Base-by-base conservation (phyloP, 1,284 basidiomycete species). In the Ceratobasidium theobromae region DNA sequence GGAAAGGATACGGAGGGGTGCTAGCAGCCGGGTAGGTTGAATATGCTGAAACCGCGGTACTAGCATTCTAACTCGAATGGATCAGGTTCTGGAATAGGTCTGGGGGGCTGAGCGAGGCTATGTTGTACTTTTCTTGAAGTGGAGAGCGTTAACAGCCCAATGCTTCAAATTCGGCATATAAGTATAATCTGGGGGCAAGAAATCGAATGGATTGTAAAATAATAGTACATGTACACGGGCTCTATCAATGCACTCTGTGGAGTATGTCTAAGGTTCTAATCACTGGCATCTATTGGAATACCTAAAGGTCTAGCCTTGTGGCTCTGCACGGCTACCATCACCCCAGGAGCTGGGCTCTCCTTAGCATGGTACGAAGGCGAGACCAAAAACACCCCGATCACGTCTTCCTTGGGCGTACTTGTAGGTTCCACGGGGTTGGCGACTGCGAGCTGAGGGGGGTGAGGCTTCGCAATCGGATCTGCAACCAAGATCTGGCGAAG, bases 1-100 rank as follows among this genome's bases (percentile, higher is more conserved):
- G 3, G 12, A 53, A 33, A 33, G 53, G 66, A 16, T 57, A 53
- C 21, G 69, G 65, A 2, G 67, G 69, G 11, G 52, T 69, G 4
- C 25, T 69, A 12, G 69, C 68, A 5, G 68, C 69, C 30, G 69
- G 69, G 69, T 70, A 53, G 8, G 68, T 48, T 40, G 0, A 16
- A 1, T 23, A 18, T 14, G 18, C 23, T 14, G 2, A 27, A 1
- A 35, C 27, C 46, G n/a, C n/a, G n/a, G n/a, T n/a, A n/a, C n/a
- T n/a, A n/a, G n/a, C n/a, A n/a, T n/a, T n/a, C n/a, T n/a, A n/a
- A n/a, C n/a, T n/a, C n/a, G n/a, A n/a, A n/a, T n/a, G n/a, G n/a
- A n/a, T n/a, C 25, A 23, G 23, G 48, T 30, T 65, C 6, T 28
- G 35, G 35, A 16, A 38, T 38, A 8, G 35, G 16, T 8, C 8